Conservation (phyloP, 1,284 basidiomycete genomes). For the Boletus semigastroideus region DNA sequence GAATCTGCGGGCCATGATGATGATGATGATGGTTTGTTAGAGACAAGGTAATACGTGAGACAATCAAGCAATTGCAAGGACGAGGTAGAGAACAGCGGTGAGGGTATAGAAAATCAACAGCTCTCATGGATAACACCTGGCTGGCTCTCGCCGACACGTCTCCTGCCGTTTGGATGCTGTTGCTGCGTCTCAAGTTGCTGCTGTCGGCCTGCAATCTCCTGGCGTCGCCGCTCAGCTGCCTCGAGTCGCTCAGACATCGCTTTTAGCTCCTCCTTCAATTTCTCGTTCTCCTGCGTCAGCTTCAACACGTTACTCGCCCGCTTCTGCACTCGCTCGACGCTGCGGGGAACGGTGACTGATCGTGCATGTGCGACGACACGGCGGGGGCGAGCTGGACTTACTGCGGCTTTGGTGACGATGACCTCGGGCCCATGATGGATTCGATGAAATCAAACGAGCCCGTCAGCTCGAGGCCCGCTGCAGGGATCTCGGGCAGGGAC, state of each 20-base stretch:
- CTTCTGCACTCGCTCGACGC: slow-evolving; percentile 65
- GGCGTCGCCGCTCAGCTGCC: slow-evolving; percentile 64
- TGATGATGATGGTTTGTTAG: slow-evolving; percentile 21
- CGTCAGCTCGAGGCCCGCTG: slow-evolving; percentile 49
- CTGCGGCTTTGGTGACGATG: slow-evolving; percentile 25
- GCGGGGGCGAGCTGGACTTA: slow-evolving; percentile 32
- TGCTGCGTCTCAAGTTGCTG: slow-evolving; percentile 31
- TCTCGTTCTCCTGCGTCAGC: slow-evolving; percentile 74
- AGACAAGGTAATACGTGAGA: slow-evolving; percentile 11
- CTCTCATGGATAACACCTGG: slow-evolving; percentile 17
- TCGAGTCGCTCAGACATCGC: slow-evolving; percentile 74
- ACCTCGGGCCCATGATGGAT: slow-evolving; percentile 23
- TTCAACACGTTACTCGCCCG: slow-evolving; percentile 74
- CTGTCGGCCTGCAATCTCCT: slow-evolving; percentile 47
- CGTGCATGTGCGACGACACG: slow-evolving; percentile 16
- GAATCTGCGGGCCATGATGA: slow-evolving; percentile 24
- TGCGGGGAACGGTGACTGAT: slow-evolving; percentile 34
- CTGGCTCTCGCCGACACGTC: slow-evolving; percentile 16
- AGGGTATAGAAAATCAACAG: slow-evolving; percentile 16
- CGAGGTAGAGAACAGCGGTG: background rate
- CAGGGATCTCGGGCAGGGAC: slow-evolving; percentile 55
- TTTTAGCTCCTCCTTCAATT: slow-evolving; percentile 68
- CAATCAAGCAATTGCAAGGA: slow-evolving; percentile 2
- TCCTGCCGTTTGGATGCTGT: slow-evolving; percentile 4
- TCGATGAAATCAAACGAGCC: slow-evolving; percentile 49